Conservation (phyloP, 2,329 filamentous ascomycete genomes). For the Ceratocystis destructans region DNA sequence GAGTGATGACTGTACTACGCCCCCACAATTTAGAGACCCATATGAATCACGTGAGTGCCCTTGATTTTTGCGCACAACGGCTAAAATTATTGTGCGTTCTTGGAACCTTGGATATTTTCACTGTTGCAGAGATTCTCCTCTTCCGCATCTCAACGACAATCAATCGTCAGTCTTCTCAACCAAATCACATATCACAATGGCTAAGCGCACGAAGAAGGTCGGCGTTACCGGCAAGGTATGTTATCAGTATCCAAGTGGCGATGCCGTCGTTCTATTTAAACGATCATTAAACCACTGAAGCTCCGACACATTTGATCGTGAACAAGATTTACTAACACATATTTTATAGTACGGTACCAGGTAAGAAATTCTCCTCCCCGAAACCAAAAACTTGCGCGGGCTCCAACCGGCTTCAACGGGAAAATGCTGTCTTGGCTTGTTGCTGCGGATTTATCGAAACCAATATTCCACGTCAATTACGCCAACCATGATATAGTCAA, state of each 20-base stretch:
- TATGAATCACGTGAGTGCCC: conserved; percentile 17
- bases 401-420: neutral
- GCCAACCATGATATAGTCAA: neutral
- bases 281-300: neutral
- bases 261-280: conserved; percentile 1
- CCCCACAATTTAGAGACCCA: conserved; percentile 13
- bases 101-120: conserved; percentile 18
- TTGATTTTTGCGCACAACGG: conserved; percentile 18
- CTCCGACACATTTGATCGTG: neutral
- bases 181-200: conserved; percentile 53
- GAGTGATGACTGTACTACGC: conserved; percentile 10
- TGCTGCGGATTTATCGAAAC: neutral
- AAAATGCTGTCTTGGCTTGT: neutral
- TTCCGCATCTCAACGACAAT: conserved; percentile 21
- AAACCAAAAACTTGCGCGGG: neutral
- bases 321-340: conserved; percentile 15
- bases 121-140: conserved; percentile 16
- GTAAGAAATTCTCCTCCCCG: conserved; percentile 39
- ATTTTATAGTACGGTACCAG: conserved; percentile 79
- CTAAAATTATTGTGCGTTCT: conserved; percentile 19
- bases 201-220: conserved; percentile 94
- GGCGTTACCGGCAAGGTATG: conserved; percentile 61
- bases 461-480: neutral
- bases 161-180: conserved; percentile 18
- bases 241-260: conserved; percentile 21